Base-by-base conservation (phyloP, 1,139 yeast species). In the Nakaseomyces nivariensis region DNA sequence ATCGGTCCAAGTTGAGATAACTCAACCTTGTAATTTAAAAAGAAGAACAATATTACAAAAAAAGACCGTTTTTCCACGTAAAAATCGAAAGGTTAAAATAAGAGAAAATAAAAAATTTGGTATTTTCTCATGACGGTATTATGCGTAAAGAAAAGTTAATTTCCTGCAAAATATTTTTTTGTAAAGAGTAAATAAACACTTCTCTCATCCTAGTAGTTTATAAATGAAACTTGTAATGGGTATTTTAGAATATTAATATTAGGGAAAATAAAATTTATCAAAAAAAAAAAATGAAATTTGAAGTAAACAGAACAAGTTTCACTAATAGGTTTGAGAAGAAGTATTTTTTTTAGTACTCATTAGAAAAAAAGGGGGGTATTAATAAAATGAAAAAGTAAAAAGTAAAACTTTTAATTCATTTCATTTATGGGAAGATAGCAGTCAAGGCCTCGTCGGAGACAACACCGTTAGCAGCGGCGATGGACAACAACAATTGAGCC, bases 401-500 rank as follows among this genome's bases (percentile, higher is more conserved):
- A n/a, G n/a, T 17, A 17, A 17, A 17, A 17, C 1, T 3, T 17
- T 17, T 17, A 17, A 17, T 17, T 17, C 22, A 37, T 9, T 13
- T 37, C 40, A 29, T 29, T 29, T 26, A 38, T 53, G 59, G 56
- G 55, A 56, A 58, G 43, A 58, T 40, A 10, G 34, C 40, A 27
- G 47, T 37, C 43, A 60, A 46, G 31, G 51, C 40, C 17, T 52
- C 48, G 8, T 57, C 44, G 44, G 51, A 50, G 44, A 55, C 54
- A 48, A 60, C 64, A 45, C 52, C 54, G 53, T 62, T 62, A 47
- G 57, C 58, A 24, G 57, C 52, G 34, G 67, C 67, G 43, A 64
- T 56, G 10, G 61, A 49, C 46, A 62, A 53, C 46, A 64, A 53
- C 26, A 64, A 46, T 51, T 63, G 65, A 32, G 67, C 63, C 56